Evolutionary conservation across 2,329 filamentous ascomycete genomes (phyloP).

Genomic region (Claviceps spartinae): DNA sequence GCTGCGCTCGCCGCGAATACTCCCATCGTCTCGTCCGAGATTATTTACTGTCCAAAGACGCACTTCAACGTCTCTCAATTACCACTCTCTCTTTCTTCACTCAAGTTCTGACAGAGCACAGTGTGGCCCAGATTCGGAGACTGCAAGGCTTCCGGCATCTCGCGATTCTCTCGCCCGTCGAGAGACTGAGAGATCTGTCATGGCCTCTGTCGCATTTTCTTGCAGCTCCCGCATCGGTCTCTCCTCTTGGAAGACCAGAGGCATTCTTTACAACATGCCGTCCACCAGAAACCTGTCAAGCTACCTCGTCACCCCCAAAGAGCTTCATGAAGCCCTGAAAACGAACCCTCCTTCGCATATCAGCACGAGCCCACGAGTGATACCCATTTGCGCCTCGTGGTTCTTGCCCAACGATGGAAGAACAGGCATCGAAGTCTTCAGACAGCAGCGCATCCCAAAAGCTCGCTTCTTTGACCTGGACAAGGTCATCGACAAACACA

Average conservation of each 20-base stretch:
- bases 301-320: slow-evolving; percentile 74
- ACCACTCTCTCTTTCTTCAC: background rate
- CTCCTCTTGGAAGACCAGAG: slow-evolving; percentile 21
- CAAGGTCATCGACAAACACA: slow-evolving; percentile 73
- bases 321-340: slow-evolving; percentile 69
- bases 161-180: background rate
- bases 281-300: slow-evolving; percentile 44
- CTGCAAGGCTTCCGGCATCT: background rate
- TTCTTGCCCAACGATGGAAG: slow-evolving; percentile 88
- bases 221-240: slow-evolving; percentile 28
- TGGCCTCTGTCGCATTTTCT: slow-evolving; percentile 30
- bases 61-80: background rate
- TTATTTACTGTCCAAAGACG: background rate
- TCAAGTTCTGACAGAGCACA: background rate
- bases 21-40: background rate
- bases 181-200: slow-evolving; percentile 11
- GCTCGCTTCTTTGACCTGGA: slow-evolving; percentile 96
- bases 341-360: slow-evolving; percentile 69
- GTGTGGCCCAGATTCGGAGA: background rate
- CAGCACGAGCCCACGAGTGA: slow-evolving; percentile 67
- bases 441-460: slow-evolving; percentile 70
- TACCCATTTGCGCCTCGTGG: slow-evolving; percentile 88
- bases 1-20: background rate
- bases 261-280: slow-evolving; percentile 17
- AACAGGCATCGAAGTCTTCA: slow-evolving; percentile 68